Base-by-base conservation (phyloP, 306 rosid genomes). In the Canavalia gladiata region DNA sequence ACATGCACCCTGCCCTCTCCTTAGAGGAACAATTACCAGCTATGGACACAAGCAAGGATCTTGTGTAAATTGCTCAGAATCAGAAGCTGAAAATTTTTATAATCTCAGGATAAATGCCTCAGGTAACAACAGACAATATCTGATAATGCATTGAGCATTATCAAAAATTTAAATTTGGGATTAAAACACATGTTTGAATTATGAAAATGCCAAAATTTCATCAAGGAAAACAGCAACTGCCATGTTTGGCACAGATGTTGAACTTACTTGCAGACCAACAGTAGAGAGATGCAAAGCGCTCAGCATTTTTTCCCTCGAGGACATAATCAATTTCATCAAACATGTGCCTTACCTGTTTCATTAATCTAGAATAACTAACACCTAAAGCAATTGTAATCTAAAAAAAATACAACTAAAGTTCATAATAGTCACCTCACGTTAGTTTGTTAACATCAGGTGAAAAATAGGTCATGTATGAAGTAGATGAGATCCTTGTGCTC, bases 311-410 rank as follows among this genome's bases (percentile, higher is more conserved):
- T 29, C 90, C 99, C 92, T 95, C 99, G 18, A 39, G 88, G 58
- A 95, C 84, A 84, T 95, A 95, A 87, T 95, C 92, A 79, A 93
- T 95, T 88, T 95, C 99, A 85, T 95, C 97, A 85, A 95, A 95
- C 99, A 95, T 95, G 90, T 95, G 99, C 59, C 98, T 93, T 71
- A 93, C 97, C 98, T 95, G 97, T 85, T 84, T 57, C 83, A 90
- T 82, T 68, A 66, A 76, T 69, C 62, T 52, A 77, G 68, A 70
- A 79, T 70, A 50, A 72, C 42, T 84, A 67, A 13, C 37, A 47
- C 54, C 41, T 55, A 46, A 63, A 51, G 58, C 7, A 81, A 74
- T 78, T 68, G 70, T 70, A 84, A 77, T 8, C 35, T 73, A 81
- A 68, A 68, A 49, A 59, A 72, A 75, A 72, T 60, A 52, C 46